These are phyloP conservation scores for Apiotrichum brassicae DNA, from an alignment of 1,284 basidiomycete genomes.

Conservation along the genomic window DNA sequence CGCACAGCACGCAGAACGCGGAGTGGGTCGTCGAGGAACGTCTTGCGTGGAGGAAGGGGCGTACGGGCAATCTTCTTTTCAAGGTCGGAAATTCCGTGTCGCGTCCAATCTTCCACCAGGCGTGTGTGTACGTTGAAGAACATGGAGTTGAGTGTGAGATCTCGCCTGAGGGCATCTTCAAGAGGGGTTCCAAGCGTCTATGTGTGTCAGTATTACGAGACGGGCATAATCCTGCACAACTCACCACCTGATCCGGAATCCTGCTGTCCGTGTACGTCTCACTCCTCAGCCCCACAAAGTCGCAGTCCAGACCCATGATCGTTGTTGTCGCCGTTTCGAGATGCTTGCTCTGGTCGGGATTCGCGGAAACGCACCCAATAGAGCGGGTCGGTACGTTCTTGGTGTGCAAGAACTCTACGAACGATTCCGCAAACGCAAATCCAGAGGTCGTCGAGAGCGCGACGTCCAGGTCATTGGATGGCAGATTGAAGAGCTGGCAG, in stretches of 20 bases:
- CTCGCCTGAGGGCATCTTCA: constrained; percentile 84
- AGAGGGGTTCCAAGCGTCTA: constrained; percentile 87
- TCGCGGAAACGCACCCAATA: constrained; percentile 75
- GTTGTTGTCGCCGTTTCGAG: constrained; percentile 91
- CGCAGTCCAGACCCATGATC: constrained; percentile 76
- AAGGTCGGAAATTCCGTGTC: constrained; percentile 77
- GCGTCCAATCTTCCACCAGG: constrained; percentile 83
- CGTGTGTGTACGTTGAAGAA: constrained; percentile 94
- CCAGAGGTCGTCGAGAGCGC: constrained; percentile 88
- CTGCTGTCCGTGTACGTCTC: constrained; percentile 88
- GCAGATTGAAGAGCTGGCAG: constrained; percentile 66
- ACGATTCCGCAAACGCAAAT: constrained; percentile 74
- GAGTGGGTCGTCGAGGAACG: constrained; percentile 91
- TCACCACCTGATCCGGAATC: constrained; percentile 79
- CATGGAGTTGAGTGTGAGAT: constrained; percentile 91
- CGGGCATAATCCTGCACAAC: constrained; percentile 33
- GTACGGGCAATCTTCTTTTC: constrained; percentile 76
- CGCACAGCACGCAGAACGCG: constrained; percentile 83
- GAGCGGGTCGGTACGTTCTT: constrained; percentile 56
- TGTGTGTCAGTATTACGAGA: too few species aligned
- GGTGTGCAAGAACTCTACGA: constrained; percentile 61
- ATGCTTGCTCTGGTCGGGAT: constrained; percentile 97
- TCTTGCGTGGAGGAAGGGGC: constrained; percentile 76
- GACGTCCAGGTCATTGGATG: constrained; percentile 91
- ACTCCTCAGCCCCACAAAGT: constrained; percentile 89